Evolutionary conservation across 495 filamentous ascomycete species (phyloP), one percentile per base, ranked within the genome.

Genomic region (Talaromyces adpressus): DNA sequence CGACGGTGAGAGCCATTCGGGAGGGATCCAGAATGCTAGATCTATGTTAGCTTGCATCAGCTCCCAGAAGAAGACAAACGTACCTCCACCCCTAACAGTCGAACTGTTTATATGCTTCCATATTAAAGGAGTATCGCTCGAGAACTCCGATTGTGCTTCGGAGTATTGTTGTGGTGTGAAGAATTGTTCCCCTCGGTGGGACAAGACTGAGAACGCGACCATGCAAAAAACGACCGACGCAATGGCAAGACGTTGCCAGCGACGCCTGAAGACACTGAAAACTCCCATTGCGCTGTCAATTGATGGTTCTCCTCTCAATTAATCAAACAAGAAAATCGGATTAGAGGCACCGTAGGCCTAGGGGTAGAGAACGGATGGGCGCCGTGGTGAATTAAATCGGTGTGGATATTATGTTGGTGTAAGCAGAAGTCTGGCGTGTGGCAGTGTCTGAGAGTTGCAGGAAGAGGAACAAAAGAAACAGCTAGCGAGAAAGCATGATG

Each of bases 181-280:
- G 12, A 56, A 27, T 27, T 56, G 20, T 7, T 56, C 62, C 22
- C 56, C 53, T 34, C 62, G 54, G 16, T 34, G 39, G 54, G 57
- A 58, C 29, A 64, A 7, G 14, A 64, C 30, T 11, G 41, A 64
- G n/a, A 64, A 32, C 14, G 54, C 23, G 25, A 59, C 41, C 41
- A 62, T 22, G 16, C 34, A 47, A 27, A 64, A 59, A n/a, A 60
- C 41, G 6, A 53, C 41, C 11, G 62, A 59, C 8, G 47, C 62
- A 51, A 59, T 41, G 18, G 56, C 62, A 22, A 64, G 54, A 39
- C 62, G 62, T 56, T 64, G 62, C 62, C 62, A 64, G 56, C 62
- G 62, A 51, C 62, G 62, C 36, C 62, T 49, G 20, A 62, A 62
- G 6, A n/a, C 18, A 9, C 27, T 16, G 6, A 52, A 34, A 25